Base-by-base conservation (phyloP, 2,329 filamentous ascomycete species). In the Gaeumannomyces tritici region DNA sequence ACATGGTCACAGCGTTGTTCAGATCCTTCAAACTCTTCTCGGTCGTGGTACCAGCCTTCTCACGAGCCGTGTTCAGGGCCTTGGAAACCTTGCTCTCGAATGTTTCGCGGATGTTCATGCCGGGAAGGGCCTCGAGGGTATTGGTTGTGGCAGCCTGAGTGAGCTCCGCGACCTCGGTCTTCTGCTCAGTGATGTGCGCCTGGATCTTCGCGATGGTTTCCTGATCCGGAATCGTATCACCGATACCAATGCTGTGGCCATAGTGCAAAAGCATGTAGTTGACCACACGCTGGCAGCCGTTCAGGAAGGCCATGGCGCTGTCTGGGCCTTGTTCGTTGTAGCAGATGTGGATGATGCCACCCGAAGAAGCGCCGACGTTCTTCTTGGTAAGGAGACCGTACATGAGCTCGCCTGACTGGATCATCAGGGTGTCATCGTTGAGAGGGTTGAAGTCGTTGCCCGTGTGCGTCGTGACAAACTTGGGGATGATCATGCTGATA, bases 71-170 rank as follows among this genome's bases (percentile, higher is more conserved):
- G 77, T 99, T 98, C 62, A 99, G 81, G 63, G 91, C 91, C 75
- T 93, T 92, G 59, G 93, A 96, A 42, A 97, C 95, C 77, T 96
- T 93, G 78, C 90, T 96, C 77, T 99, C 95, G 72, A 99, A 99
- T 0, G 95, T 98, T 72, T 96, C 92, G 80, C 96, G 90, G 64
- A 99, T 89, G 67, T 96, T 99, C 93, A 99, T 97, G 84, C 95
- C 95, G 56, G 95, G 95, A 62, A 95, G 79, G n/a, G 93, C 86
- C 74, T 99, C 95, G 58, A 99, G 85, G 69, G 88, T 81, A 73
- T 98, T 96, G 60, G 87, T 86, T 4, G 93, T 96, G 2, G 96
- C 96, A 71, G 85, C 80, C 7, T 81, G 80, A 12, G 93, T 95
- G 63, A 96, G 84, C 2, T 82, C 77, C 56, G 87, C 85, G 63